phyloP scores from a whole-genome alignment of 2,329 filamentous ascomycete species.

The Epichloe uncinata region DNA sequence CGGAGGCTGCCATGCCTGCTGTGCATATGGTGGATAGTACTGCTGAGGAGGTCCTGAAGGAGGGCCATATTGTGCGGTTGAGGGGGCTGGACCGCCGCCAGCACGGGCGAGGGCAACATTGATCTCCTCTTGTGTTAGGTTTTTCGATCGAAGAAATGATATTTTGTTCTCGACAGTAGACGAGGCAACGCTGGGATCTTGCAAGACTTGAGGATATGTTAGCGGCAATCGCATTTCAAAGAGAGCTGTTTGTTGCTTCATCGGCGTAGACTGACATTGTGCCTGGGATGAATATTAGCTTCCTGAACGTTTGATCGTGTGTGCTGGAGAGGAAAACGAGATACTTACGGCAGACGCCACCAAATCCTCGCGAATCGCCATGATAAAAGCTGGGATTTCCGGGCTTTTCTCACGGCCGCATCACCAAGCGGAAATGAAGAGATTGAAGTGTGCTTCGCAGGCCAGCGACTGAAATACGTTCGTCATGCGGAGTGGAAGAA shows the following conservation, averaged over 20 bases:
- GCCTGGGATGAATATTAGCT: slow-evolving; percentile 16
- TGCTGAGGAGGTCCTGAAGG: slow-evolving; percentile 29
- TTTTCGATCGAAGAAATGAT: slow-evolving; percentile 90
- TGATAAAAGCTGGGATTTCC: slow-evolving; percentile 23
- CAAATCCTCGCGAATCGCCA: slow-evolving; percentile 88
- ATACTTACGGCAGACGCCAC: slow-evolving; percentile 61
- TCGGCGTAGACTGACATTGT: slow-evolving; percentile 26
- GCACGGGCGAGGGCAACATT: slow-evolving; percentile 68
- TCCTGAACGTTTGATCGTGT: background rate
- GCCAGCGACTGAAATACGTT: background rate
- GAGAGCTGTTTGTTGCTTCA: background rate
- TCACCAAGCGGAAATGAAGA: slow-evolving; percentile 8
- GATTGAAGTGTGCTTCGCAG: background rate
- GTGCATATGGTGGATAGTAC: slow-evolving; percentile 35
- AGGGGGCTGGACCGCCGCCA: slow-evolving; percentile 40
- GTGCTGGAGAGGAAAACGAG: background rate
- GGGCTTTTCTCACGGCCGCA: slow-evolving; percentile 12
- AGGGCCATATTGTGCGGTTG: slow-evolving; percentile 28
- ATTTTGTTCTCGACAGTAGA: slow-evolving; percentile 89
- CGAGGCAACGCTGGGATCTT: slow-evolving; percentile 80
- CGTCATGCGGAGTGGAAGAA: slow-evolving; percentile 9
- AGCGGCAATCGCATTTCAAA: background rate
- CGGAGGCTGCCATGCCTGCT: slow-evolving; percentile 44
- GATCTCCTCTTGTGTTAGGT: slow-evolving; percentile 92
- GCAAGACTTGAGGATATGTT: slow-evolving; percentile 50